phyloP scores from a whole-genome alignment of 2,329 filamentous ascomycete species.

The Rugonectria rugulosa region DNA sequence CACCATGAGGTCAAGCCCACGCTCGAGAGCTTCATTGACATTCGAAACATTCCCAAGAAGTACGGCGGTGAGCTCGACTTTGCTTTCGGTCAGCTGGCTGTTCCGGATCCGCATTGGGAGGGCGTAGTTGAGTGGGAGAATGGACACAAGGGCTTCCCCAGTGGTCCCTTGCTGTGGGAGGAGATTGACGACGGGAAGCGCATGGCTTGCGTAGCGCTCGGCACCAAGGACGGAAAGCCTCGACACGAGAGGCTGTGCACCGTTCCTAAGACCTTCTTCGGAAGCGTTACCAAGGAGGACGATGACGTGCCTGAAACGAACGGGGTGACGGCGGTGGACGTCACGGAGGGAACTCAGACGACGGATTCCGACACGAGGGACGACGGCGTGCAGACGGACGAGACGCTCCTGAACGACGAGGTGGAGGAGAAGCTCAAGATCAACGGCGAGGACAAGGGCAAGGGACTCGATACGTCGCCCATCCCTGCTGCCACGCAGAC shows the following conservation, averaged over 20 bases:
- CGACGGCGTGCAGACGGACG: slow-evolving; percentile 41
- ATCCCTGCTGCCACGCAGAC: slow-evolving; percentile 19
- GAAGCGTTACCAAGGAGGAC: slow-evolving; percentile 8
- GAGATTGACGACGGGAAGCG: slow-evolving; percentile 52
- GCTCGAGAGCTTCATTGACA: slow-evolving; percentile 82
- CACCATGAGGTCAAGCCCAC: slow-evolving; percentile 77
- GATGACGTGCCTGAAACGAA: slow-evolving; percentile 10
- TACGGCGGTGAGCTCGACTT: slow-evolving; percentile 91
- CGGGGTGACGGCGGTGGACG: slow-evolving; percentile 14
- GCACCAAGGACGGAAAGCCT: slow-evolving; percentile 54
- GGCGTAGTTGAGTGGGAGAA: slow-evolving; percentile 61
- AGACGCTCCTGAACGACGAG: slow-evolving; percentile 37
- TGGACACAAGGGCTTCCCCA: slow-evolving; percentile 60
- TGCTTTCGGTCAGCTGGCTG: slow-evolving; percentile 76
- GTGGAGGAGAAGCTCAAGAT: slow-evolving; percentile 45
- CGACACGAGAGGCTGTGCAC: slow-evolving; percentile 59
- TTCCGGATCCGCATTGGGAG: slow-evolving; percentile 70
- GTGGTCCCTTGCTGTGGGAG: slow-evolving; percentile 65
- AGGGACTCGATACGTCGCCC: slow-evolving; percentile 10
- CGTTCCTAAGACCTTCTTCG: slow-evolving; percentile 51
- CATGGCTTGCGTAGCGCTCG: slow-evolving; percentile 62
- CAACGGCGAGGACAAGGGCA: slow-evolving; percentile 33
- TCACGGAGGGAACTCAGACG: slow-evolving; percentile 40
- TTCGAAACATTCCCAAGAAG: slow-evolving; percentile 82
- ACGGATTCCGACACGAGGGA: slow-evolving; percentile 30